Base-by-base conservation (phyloP, 202 grass and related monocot species). In the Setaria italica region DNA sequence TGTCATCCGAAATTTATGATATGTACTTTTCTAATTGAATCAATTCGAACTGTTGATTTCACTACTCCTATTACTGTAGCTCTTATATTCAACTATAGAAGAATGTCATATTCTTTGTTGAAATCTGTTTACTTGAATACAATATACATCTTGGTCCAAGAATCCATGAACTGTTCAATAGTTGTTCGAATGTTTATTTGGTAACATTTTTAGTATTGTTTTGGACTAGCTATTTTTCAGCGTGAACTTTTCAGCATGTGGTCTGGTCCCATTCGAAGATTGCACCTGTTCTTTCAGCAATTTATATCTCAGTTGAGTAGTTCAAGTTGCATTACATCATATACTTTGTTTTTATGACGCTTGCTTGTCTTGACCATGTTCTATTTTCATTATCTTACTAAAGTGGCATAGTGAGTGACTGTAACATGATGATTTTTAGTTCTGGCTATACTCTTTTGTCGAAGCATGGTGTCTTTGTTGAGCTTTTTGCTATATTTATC, bases 81-180 rank as follows among this genome's bases (percentile, higher is more conserved):
- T 56, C 55, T 57, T 17, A 41, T 74, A 53, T 37, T 75, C 51
- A 56, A 8, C 17, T 35, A 56, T 34, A 21, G 49, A 21, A 58
- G 53, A 41, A 21, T 39, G 20, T 39, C 72, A 55, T 55, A n/a
- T 20, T 54, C 48, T 12, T 6, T 56, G 17, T 57, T 37, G 33
- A 49, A 53, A 11, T 58, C 67, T 74, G 12, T 47, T 77, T 45
- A 19, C 49, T 56, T 76, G 48, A 76, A 77, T 56, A 35, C 50
- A 58, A 4, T 46, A 46, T 77, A 45, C 34, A 33, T 14, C 48
- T 34, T 84, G 21, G 62, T 77, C n/a, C 32, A 66, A 42, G 12
- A 10, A 76, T 14, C 49, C 62, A 34, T 57, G 11, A 57, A 56
- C 50, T 59, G n/a, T 32, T 43, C 15, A 6, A 19, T 37, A 45